Percentiles rank a stretch among this genome's conserved stretches.
Conservation (phyloP, 176 grass and related monocot species). For the Dactylis glomerata region DNA sequence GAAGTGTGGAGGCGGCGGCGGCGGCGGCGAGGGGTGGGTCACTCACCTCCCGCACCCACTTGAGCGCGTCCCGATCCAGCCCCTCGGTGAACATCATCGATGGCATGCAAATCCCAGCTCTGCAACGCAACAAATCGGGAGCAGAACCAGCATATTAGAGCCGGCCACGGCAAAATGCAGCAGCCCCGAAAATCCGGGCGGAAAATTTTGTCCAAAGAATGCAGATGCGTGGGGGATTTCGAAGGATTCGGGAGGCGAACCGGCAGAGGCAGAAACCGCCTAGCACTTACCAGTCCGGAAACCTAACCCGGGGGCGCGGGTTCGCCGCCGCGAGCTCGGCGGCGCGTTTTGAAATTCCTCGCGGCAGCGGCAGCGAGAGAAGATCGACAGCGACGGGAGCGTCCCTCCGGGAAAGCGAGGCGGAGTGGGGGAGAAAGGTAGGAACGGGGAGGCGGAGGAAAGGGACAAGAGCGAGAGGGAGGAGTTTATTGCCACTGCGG, state of each 20-base stretch:
- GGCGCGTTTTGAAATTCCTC: too few relatives aligned
- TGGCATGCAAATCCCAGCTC: constrained; percentile 36
- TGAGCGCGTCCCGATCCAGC: constrained; percentile 66
- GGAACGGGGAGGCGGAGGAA: not conserved
- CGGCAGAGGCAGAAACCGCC: not conserved
- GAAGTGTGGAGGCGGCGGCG: not conserved
- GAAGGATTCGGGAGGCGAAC: constrained; percentile 27
- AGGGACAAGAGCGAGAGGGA: constrained; percentile 29
- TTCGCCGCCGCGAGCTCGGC: too few relatives aligned
- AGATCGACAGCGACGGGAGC: constrained; percentile 25
- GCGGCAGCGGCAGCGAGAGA: not conserved
- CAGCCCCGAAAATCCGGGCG: not conserved
- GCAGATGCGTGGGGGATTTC: constrained; percentile 24
- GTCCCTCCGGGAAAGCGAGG: not conserved
- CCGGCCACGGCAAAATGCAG: constrained; percentile 26
- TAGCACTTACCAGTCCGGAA: constrained; percentile 22
- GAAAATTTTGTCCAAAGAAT: not conserved
- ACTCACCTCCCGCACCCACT: constrained; percentile 88
- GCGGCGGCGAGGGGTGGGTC: not conserved
- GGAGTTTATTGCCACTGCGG: constrained; percentile 24
- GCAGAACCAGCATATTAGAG: too few relatives aligned
- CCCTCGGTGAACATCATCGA: constrained; percentile 94
- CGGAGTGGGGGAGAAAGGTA: not conserved
- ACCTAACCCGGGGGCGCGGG: not conserved
- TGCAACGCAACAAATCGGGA: constrained; percentile 28